Evolutionary conservation across 106 monocot genomes (phyloP), one percentile per base, ranked within the genome.

Genomic region (Phalaenopsis equestris): DNA sequence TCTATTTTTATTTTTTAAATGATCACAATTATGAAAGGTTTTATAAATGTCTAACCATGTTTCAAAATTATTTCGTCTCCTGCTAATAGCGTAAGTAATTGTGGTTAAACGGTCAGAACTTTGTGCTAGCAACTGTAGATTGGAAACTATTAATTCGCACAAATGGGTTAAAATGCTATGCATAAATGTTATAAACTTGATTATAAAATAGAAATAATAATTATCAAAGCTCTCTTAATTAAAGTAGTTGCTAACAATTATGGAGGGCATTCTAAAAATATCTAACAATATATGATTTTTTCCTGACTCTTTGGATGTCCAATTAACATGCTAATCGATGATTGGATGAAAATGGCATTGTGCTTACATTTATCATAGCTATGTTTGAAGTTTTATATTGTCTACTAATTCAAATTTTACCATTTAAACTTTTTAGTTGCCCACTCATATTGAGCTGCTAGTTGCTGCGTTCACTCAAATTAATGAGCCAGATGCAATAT

Each of bases 401-500:
- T 70, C 48, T 52, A 2, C 65, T 76, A 19, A 76, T 10, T 48
- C 6, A 30, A 11, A 11, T 49, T 76, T 49, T 47, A 75, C 61
- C 18, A 73, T 64, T 48, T 5, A 68, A 52, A 79, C 2, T 43
- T 81, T 89, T 56, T 88, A 94, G 97, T 77, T 91, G 68, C 89
- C 89, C 17, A 84, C 81, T 75, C 94, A 98, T 83, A 79, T 92
- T 55, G 89, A 94, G 67, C 81, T 98, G 78, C 81, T 98, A 73
- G 77, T 98, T 88, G 86, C 87, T 56, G 92, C 94, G 61, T 83
- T 92, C 49, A 98, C 86, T 55, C 90, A 86, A 74, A 90, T 98
- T 76, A 98, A 98, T 77, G 97, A 98, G 75, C 97, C 94, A 81
- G 97, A 98, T 79, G 89, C 94, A 85, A 88, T 94, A 76, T 98